Percentiles rank a stretch among this genome's conserved stretches.
These are phyloP conservation scores for Pseudomonodictys pantanalensis DNA, from an alignment of 495 filamentous ascomycete species.

Conservation along the genomic window DNA sequence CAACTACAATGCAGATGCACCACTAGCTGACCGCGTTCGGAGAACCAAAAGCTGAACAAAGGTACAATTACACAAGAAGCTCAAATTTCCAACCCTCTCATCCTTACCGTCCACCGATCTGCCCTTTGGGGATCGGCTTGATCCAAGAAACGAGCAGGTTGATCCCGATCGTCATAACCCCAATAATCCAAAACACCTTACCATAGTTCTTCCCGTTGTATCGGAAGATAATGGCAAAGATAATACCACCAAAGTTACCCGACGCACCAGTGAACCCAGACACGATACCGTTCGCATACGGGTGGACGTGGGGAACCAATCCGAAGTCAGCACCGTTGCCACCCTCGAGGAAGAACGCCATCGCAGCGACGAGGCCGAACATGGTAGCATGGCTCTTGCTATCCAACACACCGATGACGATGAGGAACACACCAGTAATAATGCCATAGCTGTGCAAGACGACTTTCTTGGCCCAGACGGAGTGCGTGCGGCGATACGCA, in stretches of 20 bases:
- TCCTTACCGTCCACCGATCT: slow-evolving; percentile 62
- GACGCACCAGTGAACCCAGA: slow-evolving; percentile 73
- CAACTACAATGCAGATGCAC: too few species aligned
- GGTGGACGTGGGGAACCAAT: slow-evolving; percentile 79
- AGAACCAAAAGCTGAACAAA: too few species aligned
- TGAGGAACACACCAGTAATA: slow-evolving; percentile 61
- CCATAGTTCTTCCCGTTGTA: slow-evolving; percentile 66
- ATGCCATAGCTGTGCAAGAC: slow-evolving; percentile 63
- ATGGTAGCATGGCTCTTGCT: slow-evolving; percentile 59
- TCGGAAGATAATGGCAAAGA: slow-evolving; percentile 83
- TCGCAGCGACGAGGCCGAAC: slow-evolving; percentile 70
- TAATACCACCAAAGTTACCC: slow-evolving; percentile 81
- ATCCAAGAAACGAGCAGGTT: slow-evolving; percentile 72
- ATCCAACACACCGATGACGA: slow-evolving; percentile 68
- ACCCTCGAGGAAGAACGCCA: slow-evolving; percentile 80
- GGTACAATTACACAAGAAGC: too few species aligned
- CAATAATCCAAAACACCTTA: slow-evolving; percentile 76
- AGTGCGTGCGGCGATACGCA: slow-evolving; percentile 59
- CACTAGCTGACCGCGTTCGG: too few species aligned
- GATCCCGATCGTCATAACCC: slow-evolving; percentile 66
- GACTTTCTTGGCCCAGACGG: slow-evolving; percentile 73
- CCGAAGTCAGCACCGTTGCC: slow-evolving; percentile 85
- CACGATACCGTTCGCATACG: slow-evolving; percentile 71
- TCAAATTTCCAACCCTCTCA: too few species aligned
- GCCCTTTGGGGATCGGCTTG: slow-evolving; percentile 63